These are phyloP conservation scores for Populus simonii DNA, from an alignment of 345 rosid genomes.

Conservation along the genomic window DNA sequence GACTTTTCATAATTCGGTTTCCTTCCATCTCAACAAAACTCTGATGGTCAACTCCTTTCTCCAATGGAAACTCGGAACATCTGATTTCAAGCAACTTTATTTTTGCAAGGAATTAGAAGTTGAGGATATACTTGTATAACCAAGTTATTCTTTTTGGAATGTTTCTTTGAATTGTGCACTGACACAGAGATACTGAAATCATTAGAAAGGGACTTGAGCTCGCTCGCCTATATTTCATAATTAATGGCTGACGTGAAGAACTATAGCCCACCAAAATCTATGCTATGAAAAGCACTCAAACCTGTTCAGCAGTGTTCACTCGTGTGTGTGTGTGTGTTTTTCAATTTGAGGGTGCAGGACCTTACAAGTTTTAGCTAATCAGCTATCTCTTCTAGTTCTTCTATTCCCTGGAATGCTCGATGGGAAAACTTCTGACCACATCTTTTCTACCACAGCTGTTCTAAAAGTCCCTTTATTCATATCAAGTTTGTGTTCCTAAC, in stretches of 20 bases:
- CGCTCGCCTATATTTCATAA: background rate
- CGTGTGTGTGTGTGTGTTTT: background rate
- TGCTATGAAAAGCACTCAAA: background rate
- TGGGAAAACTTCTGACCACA: slow-evolving; percentile 20
- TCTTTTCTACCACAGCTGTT: slow-evolving; percentile 20
- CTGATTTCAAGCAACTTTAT: slow-evolving; percentile 5
- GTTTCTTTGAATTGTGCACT: background rate
- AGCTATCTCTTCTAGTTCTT: background rate
- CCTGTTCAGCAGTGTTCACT: background rate
- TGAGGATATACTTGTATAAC: background rate
- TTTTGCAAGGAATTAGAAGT: slow-evolving; percentile 2
- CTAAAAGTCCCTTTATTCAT: slow-evolving; percentile 8
- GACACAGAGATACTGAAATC: slow-evolving; percentile 36
- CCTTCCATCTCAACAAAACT: background rate
- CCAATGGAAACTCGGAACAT: slow-evolving; percentile 7
- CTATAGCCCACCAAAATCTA: background rate
- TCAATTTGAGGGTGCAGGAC: slow-evolving; percentile 16
- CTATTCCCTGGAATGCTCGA: slow-evolving; percentile 12
- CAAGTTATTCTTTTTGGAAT: background rate
- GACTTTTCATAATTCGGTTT: background rate
- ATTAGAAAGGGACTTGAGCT: slow-evolving; percentile 19
- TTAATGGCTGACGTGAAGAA: slow-evolving; percentile 12
- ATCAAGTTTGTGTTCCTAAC: slow-evolving; percentile 1
- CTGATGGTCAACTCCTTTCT: slow-evolving; percentile 22
- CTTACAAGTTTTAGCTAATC: background rate